These are phyloP conservation scores for Nemania sp. DNA, from an alignment of 2,329 filamentous ascomycete species.

Conservation along the genomic window DNA sequence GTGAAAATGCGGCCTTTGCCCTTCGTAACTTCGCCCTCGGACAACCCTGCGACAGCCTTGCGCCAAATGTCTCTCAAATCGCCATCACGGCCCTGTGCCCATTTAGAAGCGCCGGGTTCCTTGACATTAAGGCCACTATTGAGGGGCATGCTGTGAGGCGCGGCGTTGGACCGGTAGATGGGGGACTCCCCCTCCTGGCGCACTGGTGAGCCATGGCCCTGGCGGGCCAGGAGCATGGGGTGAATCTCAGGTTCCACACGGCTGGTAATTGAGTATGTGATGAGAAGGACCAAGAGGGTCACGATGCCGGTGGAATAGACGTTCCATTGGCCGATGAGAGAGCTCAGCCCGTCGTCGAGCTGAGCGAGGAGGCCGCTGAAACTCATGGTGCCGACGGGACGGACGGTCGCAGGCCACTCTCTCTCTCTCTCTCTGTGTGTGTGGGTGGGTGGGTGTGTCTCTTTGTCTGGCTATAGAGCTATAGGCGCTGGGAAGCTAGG, in stretches of 20 bases:
- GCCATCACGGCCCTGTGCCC: conserved; percentile 84
- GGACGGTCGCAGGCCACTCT: conserved; percentile 20
- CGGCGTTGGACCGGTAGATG: conserved; percentile 84
- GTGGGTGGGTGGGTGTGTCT: too few relatives aligned
- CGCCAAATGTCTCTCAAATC: conserved; percentile 94
- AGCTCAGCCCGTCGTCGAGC: conserved; percentile 77
- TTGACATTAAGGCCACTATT: conserved; percentile 84
- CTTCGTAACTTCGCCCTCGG: conserved; percentile 71
- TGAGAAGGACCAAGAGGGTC: conserved; percentile 72
- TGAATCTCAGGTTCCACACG: conserved; percentile 89
- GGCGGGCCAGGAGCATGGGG: conserved; percentile 88
- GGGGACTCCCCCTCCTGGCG: conserved; percentile 88
- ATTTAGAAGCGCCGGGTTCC: conserved; percentile 82
- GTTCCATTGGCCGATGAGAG: conserved; percentile 84
- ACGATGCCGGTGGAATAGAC: conserved; percentile 79
- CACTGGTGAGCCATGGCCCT: conserved; percentile 81
- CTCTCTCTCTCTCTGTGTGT: too few relatives aligned
- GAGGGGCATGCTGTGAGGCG: conserved; percentile 86
- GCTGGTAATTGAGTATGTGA: conserved; percentile 78
- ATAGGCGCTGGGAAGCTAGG: neutral
- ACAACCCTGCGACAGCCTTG: conserved; percentile 72
- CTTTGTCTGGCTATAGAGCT: conserved; percentile 14
- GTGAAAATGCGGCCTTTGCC: conserved; percentile 80
- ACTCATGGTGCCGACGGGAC: conserved; percentile 49
- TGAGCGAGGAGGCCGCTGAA: conserved; percentile 70